These are phyloP conservation scores for Guadua angustifolia DNA, from an alignment of 176 grass and related monocot species.

Conservation along the genomic window DNA sequence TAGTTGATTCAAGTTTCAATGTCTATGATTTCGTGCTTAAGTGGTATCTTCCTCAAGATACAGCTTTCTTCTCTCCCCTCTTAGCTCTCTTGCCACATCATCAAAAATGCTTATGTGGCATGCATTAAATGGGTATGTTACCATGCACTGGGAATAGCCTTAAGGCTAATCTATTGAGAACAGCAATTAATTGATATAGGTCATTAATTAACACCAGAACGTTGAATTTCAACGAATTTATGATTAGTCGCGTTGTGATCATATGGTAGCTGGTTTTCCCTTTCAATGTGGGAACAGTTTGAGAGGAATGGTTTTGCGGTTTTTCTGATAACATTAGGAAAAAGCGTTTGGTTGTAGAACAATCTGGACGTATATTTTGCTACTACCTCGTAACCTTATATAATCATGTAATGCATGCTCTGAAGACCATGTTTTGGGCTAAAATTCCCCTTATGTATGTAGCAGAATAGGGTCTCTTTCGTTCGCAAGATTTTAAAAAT, in stretches of 20 bases:
- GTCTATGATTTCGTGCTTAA: too few relatives aligned
- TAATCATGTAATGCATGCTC: background rate
- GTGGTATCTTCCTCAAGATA: too few relatives aligned
- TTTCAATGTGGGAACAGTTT: background rate
- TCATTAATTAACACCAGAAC: background rate
- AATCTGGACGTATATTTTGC: background rate
- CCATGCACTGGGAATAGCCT: too few relatives aligned
- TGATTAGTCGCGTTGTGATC: background rate
- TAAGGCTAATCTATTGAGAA: background rate
- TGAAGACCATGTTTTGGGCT: background rate
- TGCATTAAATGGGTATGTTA: too few relatives aligned
- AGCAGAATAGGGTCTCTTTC: too few relatives aligned
- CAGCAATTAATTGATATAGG: background rate
- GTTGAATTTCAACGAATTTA: background rate
- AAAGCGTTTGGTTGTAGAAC: background rate
- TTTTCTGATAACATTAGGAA: background rate
- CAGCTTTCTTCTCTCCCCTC: too few relatives aligned
- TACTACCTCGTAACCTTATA: background rate
- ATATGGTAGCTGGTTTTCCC: background rate
- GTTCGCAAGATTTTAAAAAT: too few relatives aligned
- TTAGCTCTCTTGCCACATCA: too few relatives aligned
- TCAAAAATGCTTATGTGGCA: too few relatives aligned
- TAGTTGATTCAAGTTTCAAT: too few relatives aligned
- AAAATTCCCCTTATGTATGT: background rate
- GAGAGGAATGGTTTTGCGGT: background rate